Conservation (phyloP, 108 stramenopile genomes). For the Skeletonema costatum region DNA sequence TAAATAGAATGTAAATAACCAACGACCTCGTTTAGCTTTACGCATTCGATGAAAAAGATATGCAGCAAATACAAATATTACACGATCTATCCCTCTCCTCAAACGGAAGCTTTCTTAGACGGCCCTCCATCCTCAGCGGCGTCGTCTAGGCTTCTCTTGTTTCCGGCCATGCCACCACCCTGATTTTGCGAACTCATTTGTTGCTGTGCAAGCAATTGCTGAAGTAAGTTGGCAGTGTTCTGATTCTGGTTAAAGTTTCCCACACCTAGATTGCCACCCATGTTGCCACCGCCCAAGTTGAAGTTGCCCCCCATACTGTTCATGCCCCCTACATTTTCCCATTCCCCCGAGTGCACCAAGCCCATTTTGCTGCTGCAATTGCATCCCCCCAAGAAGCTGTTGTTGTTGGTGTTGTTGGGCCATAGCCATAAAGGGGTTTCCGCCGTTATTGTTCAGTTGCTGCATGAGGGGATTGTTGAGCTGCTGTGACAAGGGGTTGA, state of each 20-base stretch:
- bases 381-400: constrained; percentile 29
- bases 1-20: too few relatives aligned
- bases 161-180: constrained; percentile 8
- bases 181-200: background rate
- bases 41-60: background rate
- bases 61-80: background rate
- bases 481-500: constrained; percentile 25
- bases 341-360: constrained; percentile 23
- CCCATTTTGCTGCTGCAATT: constrained; percentile 32
- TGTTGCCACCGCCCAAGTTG: constrained; percentile 3
- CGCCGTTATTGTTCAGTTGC: constrained; percentile 17
- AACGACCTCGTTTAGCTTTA: background rate
- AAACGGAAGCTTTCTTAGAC: constrained; percentile 11
- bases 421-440: constrained; percentile 25
- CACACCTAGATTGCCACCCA: constrained; percentile 1
- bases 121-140: constrained; percentile 6
- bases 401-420: constrained; percentile 34
- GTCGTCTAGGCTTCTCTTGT: constrained; percentile 13
- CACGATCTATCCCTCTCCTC: background rate
- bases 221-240: constrained; percentile 33
- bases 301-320: constrained; percentile 17
- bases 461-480: constrained; percentile 19
- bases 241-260: constrained; percentile 6
- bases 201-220: constrained; percentile 46
- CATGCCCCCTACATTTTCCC: constrained; percentile 15